phyloP scores from a whole-genome alignment of 805 yeast genomes.

The Pichia heedii region DNA sequence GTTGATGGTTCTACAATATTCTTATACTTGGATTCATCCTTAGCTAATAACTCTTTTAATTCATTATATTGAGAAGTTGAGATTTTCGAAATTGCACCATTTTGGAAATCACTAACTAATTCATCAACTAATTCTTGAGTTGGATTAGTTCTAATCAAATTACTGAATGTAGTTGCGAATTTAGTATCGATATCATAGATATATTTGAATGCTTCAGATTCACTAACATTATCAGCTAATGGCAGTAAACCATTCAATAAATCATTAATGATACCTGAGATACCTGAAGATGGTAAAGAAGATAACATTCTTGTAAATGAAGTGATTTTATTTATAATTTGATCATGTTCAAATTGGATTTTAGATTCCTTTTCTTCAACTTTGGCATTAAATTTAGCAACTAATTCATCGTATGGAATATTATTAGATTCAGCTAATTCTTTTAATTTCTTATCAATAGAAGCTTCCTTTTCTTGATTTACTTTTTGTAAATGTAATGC shows the following conservation, averaged over 20 bases:
- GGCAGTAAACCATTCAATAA: constrained; percentile 14
- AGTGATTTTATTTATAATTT: constrained; percentile 11
- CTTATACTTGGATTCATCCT: not conserved
- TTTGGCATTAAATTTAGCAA: constrained; percentile 16
- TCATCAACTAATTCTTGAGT: constrained; percentile 10
- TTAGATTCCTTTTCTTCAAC: constrained; percentile 10
- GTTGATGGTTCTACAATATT: not conserved
- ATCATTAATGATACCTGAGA: constrained; percentile 13
- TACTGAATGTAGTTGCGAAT: constrained; percentile 16
- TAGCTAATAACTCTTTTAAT: constrained; percentile 4
- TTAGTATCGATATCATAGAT: constrained; percentile 14
- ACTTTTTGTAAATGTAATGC: constrained; percentile 14
- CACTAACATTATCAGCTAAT: constrained; percentile 13
- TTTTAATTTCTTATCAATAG: constrained; percentile 21
- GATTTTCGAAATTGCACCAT: constrained; percentile 14
- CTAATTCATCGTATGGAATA: constrained; percentile 16
- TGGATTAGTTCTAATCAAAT: constrained; percentile 10
- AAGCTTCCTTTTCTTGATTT: constrained; percentile 14
- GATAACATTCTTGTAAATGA: constrained; percentile 14
- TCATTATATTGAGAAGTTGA: constrained; percentile 7
- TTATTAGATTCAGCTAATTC: constrained; percentile 16
- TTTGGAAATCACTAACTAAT: constrained; percentile 11
- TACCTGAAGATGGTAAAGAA: constrained; percentile 8
- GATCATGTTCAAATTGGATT: constrained; percentile 3
- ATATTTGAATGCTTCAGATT: constrained; percentile 16